Percentiles rank a stretch among this genome's conserved stretches.
phyloP scores from a whole-genome alignment of 441 rosid species.

The Theobroma grandiflorum region DNA sequence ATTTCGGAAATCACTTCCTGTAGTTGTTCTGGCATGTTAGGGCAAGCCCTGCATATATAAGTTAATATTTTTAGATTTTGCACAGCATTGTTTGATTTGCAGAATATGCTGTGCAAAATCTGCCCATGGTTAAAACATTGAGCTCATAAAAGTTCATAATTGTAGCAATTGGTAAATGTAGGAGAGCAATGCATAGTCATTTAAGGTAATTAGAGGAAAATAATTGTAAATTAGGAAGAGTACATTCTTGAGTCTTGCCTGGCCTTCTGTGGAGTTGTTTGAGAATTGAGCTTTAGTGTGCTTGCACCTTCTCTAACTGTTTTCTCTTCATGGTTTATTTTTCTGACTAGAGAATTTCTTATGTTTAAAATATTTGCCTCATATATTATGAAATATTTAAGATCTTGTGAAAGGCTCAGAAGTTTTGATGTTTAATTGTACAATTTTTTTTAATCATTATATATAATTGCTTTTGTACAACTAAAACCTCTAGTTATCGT shows the following conservation, averaged over 20 bases:
- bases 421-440: neutral
- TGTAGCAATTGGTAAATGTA: neutral
- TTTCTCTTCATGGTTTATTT: neutral
- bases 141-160: neutral
- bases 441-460: neutral
- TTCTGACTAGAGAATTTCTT: neutral
- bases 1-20: neutral
- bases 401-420: slow-evolving; percentile 5
- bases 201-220: neutral
- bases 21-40: neutral
- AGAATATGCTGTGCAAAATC: neutral
- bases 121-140: neutral
- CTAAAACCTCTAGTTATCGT: slow-evolving; percentile 24
- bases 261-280: neutral
- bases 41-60: neutral
- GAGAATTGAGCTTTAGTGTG: neutral
- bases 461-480: neutral
- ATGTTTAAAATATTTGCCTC: neutral
- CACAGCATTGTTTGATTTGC: neutral
- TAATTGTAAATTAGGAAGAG: slow-evolving; percentile 16
- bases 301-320: neutral
- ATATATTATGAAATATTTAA: neutral
- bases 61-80: neutral
- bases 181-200: neutral
- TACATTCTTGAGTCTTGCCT: neutral